A percentile compares a stretch with the other conserved stretches of the same genome.
These are phyloP conservation scores for Rhytidhysteron rufulum DNA, from an alignment of 2,329 filamentous ascomycete genomes.

Conservation along the genomic window DNA sequence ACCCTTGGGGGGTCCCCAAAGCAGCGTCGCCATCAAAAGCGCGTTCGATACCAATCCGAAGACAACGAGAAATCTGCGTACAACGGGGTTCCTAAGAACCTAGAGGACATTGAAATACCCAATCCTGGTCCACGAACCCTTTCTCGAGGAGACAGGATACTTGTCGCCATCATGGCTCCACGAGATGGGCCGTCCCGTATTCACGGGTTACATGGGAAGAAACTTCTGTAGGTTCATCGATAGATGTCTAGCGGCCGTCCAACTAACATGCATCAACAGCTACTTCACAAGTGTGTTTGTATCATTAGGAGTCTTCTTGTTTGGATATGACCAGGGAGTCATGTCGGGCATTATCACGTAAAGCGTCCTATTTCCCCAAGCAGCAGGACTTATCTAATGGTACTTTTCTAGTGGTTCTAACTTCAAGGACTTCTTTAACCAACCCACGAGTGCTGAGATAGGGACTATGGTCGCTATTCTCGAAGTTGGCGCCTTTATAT, in stretches of 20 bases:
- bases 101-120: conserved; percentile 79
- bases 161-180: conserved; percentile 82
- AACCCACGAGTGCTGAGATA: conserved; percentile 81
- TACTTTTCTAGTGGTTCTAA: conserved; percentile 63
- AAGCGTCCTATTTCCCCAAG: conserved; percentile 26
- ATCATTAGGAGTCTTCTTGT: conserved; percentile 80
- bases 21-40: conserved; percentile 51
- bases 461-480: conserved; percentile 98
- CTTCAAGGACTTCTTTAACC: conserved; percentile 89
- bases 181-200: conserved; percentile 67
- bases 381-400: conserved; percentile 24
- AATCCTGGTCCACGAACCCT: conserved; percentile 61
- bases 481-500: conserved; percentile 87
- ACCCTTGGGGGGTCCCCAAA: conserved; percentile 43
- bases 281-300: conserved; percentile 95
- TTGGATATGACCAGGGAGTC: conserved; percentile 86
- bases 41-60: conserved; percentile 63
- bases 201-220: conserved; percentile 92
- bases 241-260: not conserved
- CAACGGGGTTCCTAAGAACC: conserved; percentile 48
- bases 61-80: conserved; percentile 40
- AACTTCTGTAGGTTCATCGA: conserved; percentile 68
- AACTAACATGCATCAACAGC: conserved; percentile 45
- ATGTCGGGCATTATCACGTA: conserved; percentile 77
- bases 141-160: conserved; percentile 62